These are phyloP conservation scores for Volvox reticuliferus DNA, from an alignment of 139 green algal species.

Conservation along the genomic window DNA sequence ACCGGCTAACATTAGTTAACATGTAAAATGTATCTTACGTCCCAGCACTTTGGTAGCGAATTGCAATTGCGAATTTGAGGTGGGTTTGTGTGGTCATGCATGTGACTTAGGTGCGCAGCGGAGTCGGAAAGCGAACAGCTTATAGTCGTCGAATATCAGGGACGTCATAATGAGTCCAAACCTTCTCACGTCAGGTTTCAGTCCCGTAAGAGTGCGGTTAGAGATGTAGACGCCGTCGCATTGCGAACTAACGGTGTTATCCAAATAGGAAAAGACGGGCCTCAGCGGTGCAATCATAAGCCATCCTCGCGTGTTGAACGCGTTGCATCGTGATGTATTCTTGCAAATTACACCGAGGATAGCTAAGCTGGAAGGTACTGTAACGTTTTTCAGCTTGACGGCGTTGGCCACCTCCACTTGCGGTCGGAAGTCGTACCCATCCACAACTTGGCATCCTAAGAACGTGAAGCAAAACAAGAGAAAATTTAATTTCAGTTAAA, in stretches of 20 bases:
- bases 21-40: no score
- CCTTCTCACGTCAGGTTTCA: not conserved
- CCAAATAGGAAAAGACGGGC: not conserved
- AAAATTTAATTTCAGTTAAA: no score
- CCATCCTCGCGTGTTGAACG: constrained; percentile 14
- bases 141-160: no score
- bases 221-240: constrained; percentile 36
- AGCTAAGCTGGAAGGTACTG: no score
- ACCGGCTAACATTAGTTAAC: no score
- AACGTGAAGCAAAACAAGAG: no score
- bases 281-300: not conserved
- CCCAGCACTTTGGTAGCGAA: no score
- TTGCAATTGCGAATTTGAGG: no score
- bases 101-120: no score
- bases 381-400: not conserved
- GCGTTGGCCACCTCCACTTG: not conserved
- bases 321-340: constrained; percentile 13
- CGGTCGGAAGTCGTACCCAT: constrained; percentile 6
- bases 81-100: no score
- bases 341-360: not conserved
- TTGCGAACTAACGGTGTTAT: not conserved
- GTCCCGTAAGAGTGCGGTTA: not conserved
- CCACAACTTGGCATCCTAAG: not conserved
- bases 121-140: no score
- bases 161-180: no score